These are phyloP conservation scores for Batrachochytrium dendrobatidis DNA, from an alignment of 371 early-diverging fungal species.

Conservation along the genomic window DNA sequence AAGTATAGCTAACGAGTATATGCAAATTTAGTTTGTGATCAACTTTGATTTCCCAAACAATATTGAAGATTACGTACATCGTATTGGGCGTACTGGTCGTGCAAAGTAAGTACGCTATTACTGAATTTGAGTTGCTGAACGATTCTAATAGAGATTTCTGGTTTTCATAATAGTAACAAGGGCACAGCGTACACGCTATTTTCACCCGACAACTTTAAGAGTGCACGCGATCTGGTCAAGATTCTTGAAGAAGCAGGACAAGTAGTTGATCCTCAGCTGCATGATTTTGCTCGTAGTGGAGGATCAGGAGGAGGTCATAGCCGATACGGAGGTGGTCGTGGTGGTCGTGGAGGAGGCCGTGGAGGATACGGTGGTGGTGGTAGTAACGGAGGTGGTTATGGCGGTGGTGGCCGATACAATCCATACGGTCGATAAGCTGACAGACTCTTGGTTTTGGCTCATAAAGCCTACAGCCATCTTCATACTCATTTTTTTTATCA, in stretches of 20 bases:
- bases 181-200: slow-evolving; percentile 96
- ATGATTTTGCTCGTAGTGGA: slow-evolving; percentile 65
- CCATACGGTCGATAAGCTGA: slow-evolving; percentile 1
- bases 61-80: slow-evolving; percentile 97
- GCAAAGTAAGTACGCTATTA: slow-evolving; percentile 60
- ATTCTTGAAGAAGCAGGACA: slow-evolving; percentile 94
- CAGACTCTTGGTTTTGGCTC: background rate
- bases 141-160: background rate
- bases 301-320: slow-evolving; percentile 70
- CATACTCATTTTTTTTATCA: too few relatives aligned
- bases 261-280: slow-evolving; percentile 77
- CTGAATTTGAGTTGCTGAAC: background rate
- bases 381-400: too few relatives aligned
- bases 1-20: too few relatives aligned
- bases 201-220: slow-evolving; percentile 85
- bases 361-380: slow-evolving; percentile 64
- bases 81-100: slow-evolving; percentile 98
- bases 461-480: too few relatives aligned
- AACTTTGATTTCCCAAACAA: slow-evolving; percentile 99
- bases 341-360: slow-evolving; percentile 73
- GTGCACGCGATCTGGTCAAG: slow-evolving; percentile 88
- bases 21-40: slow-evolving; percentile 87
- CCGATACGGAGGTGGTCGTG: slow-evolving; percentile 74
- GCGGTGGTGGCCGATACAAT: background rate
- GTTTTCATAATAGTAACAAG: slow-evolving; percentile 85